Conservation (phyloP, 495 filamentous ascomycete genomes). For the Annulohypoxylon stygium region DNA sequence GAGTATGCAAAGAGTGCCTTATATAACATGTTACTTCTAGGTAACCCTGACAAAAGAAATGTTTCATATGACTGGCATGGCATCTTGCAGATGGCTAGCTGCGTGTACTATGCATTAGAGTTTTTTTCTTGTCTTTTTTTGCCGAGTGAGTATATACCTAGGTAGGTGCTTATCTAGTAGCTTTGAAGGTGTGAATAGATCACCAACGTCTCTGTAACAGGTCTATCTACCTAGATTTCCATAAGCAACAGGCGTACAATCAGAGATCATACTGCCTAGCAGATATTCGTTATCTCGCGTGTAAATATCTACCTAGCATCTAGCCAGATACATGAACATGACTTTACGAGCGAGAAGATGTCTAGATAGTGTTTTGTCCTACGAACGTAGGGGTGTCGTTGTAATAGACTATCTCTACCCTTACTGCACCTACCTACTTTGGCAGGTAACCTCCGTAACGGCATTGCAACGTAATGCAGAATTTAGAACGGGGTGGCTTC, state of each 20-base stretch:
- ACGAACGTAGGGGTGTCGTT: neutral
- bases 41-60: neutral
- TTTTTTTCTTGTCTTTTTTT: too few relatives aligned
- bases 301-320: too few relatives aligned
- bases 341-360: neutral
- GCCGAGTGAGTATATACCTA: neutral
- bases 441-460: neutral
- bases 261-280: too few relatives aligned
- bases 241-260: too few relatives aligned
- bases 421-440: neutral
- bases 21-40: neutral
- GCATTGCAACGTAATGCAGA: neutral
- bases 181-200: too few relatives aligned
- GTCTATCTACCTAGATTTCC: too few relatives aligned
- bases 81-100: neutral
- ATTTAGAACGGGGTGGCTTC: neutral
- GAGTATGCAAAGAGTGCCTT: constrained; percentile 11
- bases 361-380: neutral
- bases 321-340: too few relatives aligned
- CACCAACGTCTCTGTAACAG: too few relatives aligned
- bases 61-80: constrained; percentile 1
- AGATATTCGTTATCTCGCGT: too few relatives aligned
- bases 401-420: neutral
- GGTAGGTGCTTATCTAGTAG: too few relatives aligned
- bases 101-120: neutral